A percentile compares a stretch with the other conserved stretches of the same genome.
Conservation (phyloP, 2,329 filamentous ascomycete species). For the Monilinia fructigena region DNA sequence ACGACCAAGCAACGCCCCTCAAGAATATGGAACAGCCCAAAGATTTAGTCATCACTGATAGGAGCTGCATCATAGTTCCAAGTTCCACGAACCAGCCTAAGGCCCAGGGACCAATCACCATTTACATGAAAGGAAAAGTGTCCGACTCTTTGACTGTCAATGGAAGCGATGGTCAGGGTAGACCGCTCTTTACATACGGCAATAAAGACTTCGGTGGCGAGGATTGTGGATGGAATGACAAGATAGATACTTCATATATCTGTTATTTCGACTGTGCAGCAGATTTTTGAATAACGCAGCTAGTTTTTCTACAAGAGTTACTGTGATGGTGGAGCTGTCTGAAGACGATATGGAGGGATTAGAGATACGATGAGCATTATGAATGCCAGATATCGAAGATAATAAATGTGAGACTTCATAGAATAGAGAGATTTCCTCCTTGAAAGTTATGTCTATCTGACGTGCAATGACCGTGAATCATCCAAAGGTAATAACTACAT, state of each 20-base stretch:
- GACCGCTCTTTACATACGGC: not conserved
- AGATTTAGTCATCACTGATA: not conserved
- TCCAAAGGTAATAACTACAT: not conserved
- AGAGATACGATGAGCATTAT: not conserved
- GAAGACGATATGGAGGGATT: too few species aligned
- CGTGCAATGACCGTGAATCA: not conserved
- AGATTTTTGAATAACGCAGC: fast-evolving
- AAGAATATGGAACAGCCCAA: not conserved
- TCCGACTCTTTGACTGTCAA: not conserved
- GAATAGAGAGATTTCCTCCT: not conserved
- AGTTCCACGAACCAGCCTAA: not conserved
- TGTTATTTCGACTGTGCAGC: not conserved
- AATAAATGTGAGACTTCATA: not conserved
- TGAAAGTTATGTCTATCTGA: not conserved
- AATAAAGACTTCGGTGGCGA: not conserved
- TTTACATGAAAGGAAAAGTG: not conserved
- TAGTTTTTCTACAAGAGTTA: not conserved
- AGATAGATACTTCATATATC: not conserved
- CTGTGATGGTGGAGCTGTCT: too few species aligned
- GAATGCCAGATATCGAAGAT: not conserved
- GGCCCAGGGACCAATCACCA: not conserved
- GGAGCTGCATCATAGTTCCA: not conserved
- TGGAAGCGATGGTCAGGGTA: not conserved
- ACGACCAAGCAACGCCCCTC: not conserved
- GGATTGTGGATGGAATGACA: not conserved